These are phyloP conservation scores for Cercospora citrullina DNA, from an alignment of 2,329 filamentous ascomycete species.

Conservation along the genomic window DNA sequence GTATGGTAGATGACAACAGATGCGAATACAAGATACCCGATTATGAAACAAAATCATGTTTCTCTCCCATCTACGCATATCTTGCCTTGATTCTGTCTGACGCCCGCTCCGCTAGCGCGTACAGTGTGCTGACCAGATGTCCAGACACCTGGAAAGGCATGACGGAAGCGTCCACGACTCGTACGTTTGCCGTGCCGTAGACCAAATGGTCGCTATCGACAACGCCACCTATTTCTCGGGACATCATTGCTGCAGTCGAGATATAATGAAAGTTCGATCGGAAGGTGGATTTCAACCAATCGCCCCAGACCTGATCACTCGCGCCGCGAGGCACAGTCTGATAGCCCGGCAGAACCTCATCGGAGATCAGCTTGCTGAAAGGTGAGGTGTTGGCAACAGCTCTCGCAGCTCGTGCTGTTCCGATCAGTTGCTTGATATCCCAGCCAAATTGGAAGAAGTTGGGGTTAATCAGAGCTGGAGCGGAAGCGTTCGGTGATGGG, in stretches of 20 bases:
- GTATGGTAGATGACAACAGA: neutral
- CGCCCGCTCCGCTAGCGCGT: slow-evolving; percentile 36
- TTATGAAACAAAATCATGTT: neutral
- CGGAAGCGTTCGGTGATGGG: slow-evolving; percentile 23
- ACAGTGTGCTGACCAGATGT: slow-evolving; percentile 27
- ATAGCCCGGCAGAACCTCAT: slow-evolving; percentile 37
- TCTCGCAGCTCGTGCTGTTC: slow-evolving; percentile 21
- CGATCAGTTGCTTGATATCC: slow-evolving; percentile 31
- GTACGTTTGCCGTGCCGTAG: slow-evolving; percentile 28
- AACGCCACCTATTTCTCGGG: slow-evolving; percentile 28
- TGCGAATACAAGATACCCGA: neutral
- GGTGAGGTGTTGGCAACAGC: slow-evolving; percentile 14
- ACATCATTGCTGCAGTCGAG: slow-evolving; percentile 32
- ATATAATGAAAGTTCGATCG: slow-evolving; percentile 19
- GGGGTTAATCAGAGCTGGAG: slow-evolving; percentile 34
- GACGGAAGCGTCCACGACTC: slow-evolving; percentile 32
- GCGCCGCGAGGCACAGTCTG: slow-evolving; percentile 21
- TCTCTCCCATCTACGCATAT: neutral
- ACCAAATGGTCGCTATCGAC: slow-evolving; percentile 32
- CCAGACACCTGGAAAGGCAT: slow-evolving; percentile 29
- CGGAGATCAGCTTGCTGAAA: slow-evolving; percentile 32
- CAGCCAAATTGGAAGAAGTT: slow-evolving; percentile 36
- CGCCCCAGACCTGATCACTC: slow-evolving; percentile 21
- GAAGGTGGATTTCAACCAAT: slow-evolving; percentile 18
- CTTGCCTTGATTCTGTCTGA: slow-evolving; percentile 33